Percentiles rank a stretch among this genome's conserved stretches.
phyloP scores from a whole-genome alignment of 176 grass and related monocot species.

The Eleusine indica region DNA sequence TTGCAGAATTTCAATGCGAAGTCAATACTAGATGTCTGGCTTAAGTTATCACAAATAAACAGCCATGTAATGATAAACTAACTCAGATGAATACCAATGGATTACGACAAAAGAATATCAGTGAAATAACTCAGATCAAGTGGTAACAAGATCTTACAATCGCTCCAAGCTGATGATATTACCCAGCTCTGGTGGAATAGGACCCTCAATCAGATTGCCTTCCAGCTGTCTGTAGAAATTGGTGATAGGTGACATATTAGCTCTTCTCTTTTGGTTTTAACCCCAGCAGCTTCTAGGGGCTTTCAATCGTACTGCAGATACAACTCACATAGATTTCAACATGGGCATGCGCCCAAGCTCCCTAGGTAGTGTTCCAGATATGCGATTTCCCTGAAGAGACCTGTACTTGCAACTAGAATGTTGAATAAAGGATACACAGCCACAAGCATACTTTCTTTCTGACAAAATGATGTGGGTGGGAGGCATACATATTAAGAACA shows the following conservation, averaged over 20 bases:
- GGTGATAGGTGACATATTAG: constrained; percentile 32
- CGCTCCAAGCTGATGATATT: constrained; percentile 65
- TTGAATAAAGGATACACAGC: constrained; percentile 30
- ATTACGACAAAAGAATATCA: constrained; percentile 16
- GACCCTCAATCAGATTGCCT: constrained; percentile 62
- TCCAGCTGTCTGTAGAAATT: constrained; percentile 63
- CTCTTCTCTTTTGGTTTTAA: constrained; percentile 35
- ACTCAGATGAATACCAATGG: constrained; percentile 26
- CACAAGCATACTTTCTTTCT: constrained; percentile 23
- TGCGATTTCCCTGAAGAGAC: constrained; percentile 80
- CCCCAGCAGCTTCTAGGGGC: constrained; percentile 6
- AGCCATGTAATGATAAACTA: constrained; percentile 5
- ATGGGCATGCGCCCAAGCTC: constrained; percentile 68
- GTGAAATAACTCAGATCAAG: constrained; percentile 1
- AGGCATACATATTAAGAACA: constrained; percentile 68
- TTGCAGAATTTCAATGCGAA: not conserved
- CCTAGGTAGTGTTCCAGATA: constrained; percentile 73
- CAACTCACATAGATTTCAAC: constrained; percentile 76
- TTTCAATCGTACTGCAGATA: constrained; percentile 6
- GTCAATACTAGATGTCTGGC: not conserved
- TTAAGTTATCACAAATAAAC: constrained; percentile 34
- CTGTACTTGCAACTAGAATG: constrained; percentile 50
- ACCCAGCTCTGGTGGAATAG: constrained; percentile 74
- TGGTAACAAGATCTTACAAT: constrained; percentile 65
- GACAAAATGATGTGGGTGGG: not conserved